A percentile compares a stretch with the other conserved stretches of the same genome.
Conservation (phyloP, 108 stramenopile species). For the Skeletonema tropicum region DNA sequence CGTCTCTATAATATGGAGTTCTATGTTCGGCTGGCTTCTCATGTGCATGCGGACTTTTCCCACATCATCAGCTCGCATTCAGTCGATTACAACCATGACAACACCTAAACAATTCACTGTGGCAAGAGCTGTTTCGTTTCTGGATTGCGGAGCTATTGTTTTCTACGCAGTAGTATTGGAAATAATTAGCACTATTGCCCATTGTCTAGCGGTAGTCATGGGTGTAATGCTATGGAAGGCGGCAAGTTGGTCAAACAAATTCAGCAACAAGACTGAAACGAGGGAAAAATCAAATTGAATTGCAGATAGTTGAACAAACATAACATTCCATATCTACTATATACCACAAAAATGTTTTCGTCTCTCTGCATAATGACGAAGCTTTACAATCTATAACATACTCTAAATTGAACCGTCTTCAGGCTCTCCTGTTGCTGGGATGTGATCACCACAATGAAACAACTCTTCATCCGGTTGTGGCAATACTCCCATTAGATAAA, state of each 20-base stretch:
- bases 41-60: neutral
- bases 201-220: neutral
- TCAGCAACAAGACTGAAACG: neutral
- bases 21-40: neutral
- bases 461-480: conserved; percentile 55
- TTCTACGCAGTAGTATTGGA: neutral
- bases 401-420: conserved; percentile 32
- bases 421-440: conserved; percentile 39
- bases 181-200: neutral
- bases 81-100: too few relatives aligned
- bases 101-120: neutral
- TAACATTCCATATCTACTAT: neutral
- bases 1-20: neutral
- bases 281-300: neutral
- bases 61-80: neutral
- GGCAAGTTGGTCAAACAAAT: neutral
- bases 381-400: neutral
- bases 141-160: neutral
- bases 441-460: conserved; percentile 54
- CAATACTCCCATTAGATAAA: conserved; percentile 64
- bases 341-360: neutral
- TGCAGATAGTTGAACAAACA: neutral
- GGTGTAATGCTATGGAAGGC: neutral
- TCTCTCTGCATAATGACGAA: neutral
- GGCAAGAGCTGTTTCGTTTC: neutral